Base-by-base conservation (phyloP, 371 early-diverging fungal genomes). In the Phascolomyces articulosus region DNA sequence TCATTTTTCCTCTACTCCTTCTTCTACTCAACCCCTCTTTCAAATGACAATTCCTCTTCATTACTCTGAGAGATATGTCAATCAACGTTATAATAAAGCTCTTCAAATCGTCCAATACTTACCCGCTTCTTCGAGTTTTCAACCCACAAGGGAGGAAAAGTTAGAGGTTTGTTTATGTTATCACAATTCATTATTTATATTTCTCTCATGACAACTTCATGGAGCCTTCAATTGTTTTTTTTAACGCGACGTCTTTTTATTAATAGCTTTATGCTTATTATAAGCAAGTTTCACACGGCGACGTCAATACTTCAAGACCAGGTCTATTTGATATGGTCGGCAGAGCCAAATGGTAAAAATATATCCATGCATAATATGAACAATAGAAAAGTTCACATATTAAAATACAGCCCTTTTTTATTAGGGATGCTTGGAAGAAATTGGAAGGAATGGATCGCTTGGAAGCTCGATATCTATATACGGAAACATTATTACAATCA, bases 321-420 rank as follows among this genome's bases (percentile, higher is more conserved):
- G 82, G 79, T 4, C 53, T 82, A 60, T 82, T 78, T 66, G 82
- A 82, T 66, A 69, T 79, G 38, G 75, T 79, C 49, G 82, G 82
- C 20, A 66, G 77, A 62, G 80, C 83, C 1, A 83, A 80, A 65
- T 83, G 83, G 83, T 82, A 75, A 34, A 9, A 34, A n/a, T n/a
- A n/a, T n/a, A n/a, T n/a, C n/a, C n/a, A n/a, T n/a, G n/a, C n/a
- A n/a, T n/a, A n/a, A n/a, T n/a, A n/a, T n/a, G n/a, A n/a, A n/a
- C n/a, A n/a, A n/a, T n/a, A n/a, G n/a, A n/a, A n/a, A n/a, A n/a
- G n/a, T n/a, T n/a, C n/a, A n/a, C n/a, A n/a, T n/a, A n/a, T n/a
- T n/a, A 16, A 13, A 10, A 8, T 7, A 15, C 23, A 16, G n/a
- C n/a, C n/a, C n/a, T n/a, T n/a, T n/a, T n/a, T n/a, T n/a, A 60